Percentiles rank a stretch among this genome's conserved stretches.
phyloP scores from a whole-genome alignment of 192 early-diverging fungal genomes.

The Radiomyces spectabilis region DNA sequence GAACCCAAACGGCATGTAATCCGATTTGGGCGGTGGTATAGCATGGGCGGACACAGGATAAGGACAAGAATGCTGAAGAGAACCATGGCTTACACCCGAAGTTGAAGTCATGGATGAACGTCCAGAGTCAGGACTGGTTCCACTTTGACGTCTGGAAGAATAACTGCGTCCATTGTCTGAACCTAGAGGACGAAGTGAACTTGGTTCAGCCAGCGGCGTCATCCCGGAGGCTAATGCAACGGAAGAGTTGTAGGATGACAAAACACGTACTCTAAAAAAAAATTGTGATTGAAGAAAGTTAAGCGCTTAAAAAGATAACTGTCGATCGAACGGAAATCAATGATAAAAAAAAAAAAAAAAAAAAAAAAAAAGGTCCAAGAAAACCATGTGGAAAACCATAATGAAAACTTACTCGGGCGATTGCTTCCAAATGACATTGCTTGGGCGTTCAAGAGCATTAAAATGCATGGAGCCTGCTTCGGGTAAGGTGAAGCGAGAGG shows the following conservation, averaged over 20 bases:
- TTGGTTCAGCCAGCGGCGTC: neutral
- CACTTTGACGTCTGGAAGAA: constrained; percentile 11
- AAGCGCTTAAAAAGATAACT: too few relatives aligned
- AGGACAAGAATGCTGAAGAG: constrained; percentile 6
- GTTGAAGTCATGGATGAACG: constrained; percentile 11
- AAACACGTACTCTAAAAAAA: too few relatives aligned
- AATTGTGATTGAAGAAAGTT: too few relatives aligned
- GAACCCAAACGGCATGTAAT: constrained; percentile 47
- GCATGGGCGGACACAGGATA: constrained; percentile 28
- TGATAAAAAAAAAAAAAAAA: constrained; percentile 3
- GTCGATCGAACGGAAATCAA: too few relatives aligned
- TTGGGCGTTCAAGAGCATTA: constrained; percentile 7
- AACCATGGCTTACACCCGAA: neutral
- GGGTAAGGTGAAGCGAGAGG: constrained; percentile 23
- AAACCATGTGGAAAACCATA: constrained; percentile 1
- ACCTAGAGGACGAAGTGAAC: neutral
- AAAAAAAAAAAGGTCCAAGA: too few relatives aligned
- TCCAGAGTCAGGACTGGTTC: constrained; percentile 6
- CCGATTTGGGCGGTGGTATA: constrained; percentile 30
- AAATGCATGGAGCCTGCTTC: constrained; percentile 25
- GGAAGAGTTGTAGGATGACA: too few relatives aligned
- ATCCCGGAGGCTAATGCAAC: too few relatives aligned
- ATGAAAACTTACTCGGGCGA: constrained; percentile 2
- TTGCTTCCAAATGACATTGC: constrained; percentile 17
- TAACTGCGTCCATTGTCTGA: constrained; percentile 1